phyloP scores from a whole-genome alignment of 2,329 filamentous ascomycete species.

The Calonectria montana region DNA sequence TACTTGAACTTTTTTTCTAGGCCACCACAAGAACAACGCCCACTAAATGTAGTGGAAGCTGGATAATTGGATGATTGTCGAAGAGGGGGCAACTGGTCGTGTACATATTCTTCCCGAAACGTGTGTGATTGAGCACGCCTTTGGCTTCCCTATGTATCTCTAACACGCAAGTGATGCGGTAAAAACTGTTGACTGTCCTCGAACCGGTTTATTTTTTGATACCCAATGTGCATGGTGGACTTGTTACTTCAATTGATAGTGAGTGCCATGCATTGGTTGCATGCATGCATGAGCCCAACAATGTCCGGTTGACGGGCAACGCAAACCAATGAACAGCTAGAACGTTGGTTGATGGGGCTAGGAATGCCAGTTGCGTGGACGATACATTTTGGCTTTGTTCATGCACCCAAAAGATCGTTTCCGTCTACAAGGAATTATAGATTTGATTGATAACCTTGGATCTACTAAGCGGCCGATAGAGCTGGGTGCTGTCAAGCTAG shows the following conservation, averaged over 20 bases:
- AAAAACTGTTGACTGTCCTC: neutral
- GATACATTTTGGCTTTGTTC: neutral
- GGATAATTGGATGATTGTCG: slow-evolving; percentile 39
- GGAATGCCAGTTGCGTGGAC: neutral
- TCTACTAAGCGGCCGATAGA: neutral
- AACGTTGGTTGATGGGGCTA: neutral
- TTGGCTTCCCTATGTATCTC: slow-evolving; percentile 50
- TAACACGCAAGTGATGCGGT: slow-evolving; percentile 44
- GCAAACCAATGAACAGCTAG: neutral
- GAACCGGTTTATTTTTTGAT: neutral
- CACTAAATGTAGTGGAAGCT: slow-evolving; percentile 71
- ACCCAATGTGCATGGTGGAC: neutral
- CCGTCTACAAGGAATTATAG: neutral
- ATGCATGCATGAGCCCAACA: slow-evolving; percentile 1
- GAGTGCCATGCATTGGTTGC: neutral
- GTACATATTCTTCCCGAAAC: slow-evolving; percentile 56
- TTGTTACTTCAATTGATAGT: neutral
- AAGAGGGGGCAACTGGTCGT: slow-evolving; percentile 46
- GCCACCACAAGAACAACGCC: slow-evolving; percentile 99
- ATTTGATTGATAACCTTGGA: neutral
- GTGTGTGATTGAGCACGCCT: slow-evolving; percentile 51
- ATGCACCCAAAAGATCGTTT: neutral
- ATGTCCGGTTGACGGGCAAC: neutral
- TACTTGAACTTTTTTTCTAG: slow-evolving; percentile 58
- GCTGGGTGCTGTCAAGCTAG: neutral